These are phyloP conservation scores for Xylaria sp. DNA, from an alignment of 2,329 filamentous ascomycete species.

Conservation along the genomic window DNA sequence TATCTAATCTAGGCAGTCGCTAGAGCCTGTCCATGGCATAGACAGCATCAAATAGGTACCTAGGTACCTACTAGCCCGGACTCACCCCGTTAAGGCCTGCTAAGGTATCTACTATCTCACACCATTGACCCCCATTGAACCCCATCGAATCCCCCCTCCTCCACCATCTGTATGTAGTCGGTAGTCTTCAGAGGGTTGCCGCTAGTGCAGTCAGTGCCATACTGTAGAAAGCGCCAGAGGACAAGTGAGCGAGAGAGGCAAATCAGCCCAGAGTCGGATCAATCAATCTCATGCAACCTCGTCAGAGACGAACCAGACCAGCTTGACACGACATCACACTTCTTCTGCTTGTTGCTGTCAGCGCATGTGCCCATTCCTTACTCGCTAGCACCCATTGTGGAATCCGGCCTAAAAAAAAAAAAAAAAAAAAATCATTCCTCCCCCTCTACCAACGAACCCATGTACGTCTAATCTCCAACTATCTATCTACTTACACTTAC, in stretches of 20 bases:
- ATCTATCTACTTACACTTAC: too few relatives aligned
- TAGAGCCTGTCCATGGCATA: too few relatives aligned
- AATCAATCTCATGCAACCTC: constrained; percentile 28
- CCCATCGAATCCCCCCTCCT: background rate
- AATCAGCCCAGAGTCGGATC: constrained; percentile 23
- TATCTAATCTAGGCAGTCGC: too few relatives aligned
- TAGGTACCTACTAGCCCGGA: too few relatives aligned
- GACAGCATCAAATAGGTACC: too few relatives aligned
- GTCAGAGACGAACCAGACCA: constrained; percentile 3
- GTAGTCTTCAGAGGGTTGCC: too few relatives aligned
- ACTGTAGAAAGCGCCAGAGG: background rate
- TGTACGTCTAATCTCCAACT: background rate
- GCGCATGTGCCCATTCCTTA: constrained; percentile 30
- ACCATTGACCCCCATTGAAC: background rate
- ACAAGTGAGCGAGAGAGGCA: constrained; percentile 10
- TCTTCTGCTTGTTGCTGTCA: constrained; percentile 23
- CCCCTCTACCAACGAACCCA: background rate
- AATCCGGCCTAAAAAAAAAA: constrained; percentile 20
- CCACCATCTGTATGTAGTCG: too few relatives aligned
- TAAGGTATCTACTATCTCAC: background rate
- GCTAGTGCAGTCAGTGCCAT: too few relatives aligned
- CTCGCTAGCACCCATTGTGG: constrained; percentile 27
- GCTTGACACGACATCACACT: constrained; percentile 31
- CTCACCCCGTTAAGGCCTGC: too few relatives aligned
- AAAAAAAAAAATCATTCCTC: too few relatives aligned